phyloP scores from a whole-genome alignment of 495 filamentous ascomycete species.

The Xylaria bambusicola region DNA sequence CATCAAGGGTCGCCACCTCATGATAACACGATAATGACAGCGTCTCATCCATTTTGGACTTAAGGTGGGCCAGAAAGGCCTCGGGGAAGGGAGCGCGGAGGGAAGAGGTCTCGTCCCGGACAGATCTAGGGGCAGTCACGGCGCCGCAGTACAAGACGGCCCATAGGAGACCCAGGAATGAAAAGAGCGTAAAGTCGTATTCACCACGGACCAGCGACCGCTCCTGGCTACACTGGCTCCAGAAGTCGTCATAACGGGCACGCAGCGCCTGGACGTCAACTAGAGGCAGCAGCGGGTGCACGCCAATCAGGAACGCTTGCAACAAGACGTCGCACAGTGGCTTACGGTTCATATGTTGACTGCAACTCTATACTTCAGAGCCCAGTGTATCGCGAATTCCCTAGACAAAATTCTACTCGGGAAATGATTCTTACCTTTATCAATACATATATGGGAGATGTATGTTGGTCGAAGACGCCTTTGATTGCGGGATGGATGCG shows the following conservation, averaged over 20 bases:
- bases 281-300: conserved; percentile 1
- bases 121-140: conserved; percentile 2
- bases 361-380: too few relatives aligned
- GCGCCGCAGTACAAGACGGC: conserved; percentile 1
- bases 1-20: conserved; percentile 4
- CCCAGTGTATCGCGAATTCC: too few relatives aligned
- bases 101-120: background rate
- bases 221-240: conserved; percentile 1
- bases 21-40: conserved; percentile 2
- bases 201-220: conserved; percentile 2
- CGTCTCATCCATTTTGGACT: conserved; percentile 1
- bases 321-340: conserved; percentile 2
- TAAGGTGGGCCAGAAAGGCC: background rate
- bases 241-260: conserved; percentile 3
- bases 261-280: background rate
- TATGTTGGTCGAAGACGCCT: too few relatives aligned
- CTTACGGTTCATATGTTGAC: too few relatives aligned
- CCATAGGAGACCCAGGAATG: conserved; percentile 3
- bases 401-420: too few relatives aligned
- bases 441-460: too few relatives aligned
- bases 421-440: too few relatives aligned
- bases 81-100: background rate
- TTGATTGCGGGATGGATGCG: too few relatives aligned
- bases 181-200: background rate
- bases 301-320: conserved; percentile 4